Base-by-base conservation (phyloP, 257 asterid genomes). In the Lycium ferocissimum region DNA sequence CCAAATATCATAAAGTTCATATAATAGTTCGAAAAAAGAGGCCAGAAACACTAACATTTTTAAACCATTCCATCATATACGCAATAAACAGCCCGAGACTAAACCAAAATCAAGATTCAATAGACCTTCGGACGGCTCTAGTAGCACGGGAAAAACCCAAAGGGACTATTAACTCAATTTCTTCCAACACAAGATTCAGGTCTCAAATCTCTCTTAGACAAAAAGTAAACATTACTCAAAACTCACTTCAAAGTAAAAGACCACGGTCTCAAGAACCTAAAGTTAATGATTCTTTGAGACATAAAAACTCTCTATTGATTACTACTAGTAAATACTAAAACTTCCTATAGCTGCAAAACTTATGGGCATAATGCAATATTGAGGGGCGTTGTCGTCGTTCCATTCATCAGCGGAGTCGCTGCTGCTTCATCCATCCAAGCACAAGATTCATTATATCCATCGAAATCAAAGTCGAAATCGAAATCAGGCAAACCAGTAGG, bases 341-440 rank as follows among this genome's bases (percentile, higher is more conserved):
- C 20, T 3, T 76, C 59, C 87, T 86, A 89, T 7, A 67, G 85
- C 66, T 94, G 97, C 98, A 96, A 96, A 95, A 94, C 92, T 95
- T 89, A 96, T 78, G 90, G 98, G 99, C 98, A 96, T 75, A 75
- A 49, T 57, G 93, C 93, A 26, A 92, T 92, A 83, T 94, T 88
- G 85, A 93, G 94, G 87, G 97, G 82, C 26, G 94, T 49, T 58
- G 83, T 87, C 67, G 94, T 40, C 65, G 83, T 88, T 81, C 89
- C 92, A 56, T 88, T 87, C 92, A 92, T 88, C 87, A 66, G 15
- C 3, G 90, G 87, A 20, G 95, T 79, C 20, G 87, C 8, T 37
- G 84, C 66, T 45, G 84, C 80, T 3, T 92, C 97, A 22, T 93
- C 93, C 91, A 92, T 89, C 97, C 96, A 94, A 59, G 89, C 75